These are phyloP conservation scores for Nannochloropsis salina DNA, from an alignment of 108 stramenopile species.

Conservation along the genomic window DNA sequence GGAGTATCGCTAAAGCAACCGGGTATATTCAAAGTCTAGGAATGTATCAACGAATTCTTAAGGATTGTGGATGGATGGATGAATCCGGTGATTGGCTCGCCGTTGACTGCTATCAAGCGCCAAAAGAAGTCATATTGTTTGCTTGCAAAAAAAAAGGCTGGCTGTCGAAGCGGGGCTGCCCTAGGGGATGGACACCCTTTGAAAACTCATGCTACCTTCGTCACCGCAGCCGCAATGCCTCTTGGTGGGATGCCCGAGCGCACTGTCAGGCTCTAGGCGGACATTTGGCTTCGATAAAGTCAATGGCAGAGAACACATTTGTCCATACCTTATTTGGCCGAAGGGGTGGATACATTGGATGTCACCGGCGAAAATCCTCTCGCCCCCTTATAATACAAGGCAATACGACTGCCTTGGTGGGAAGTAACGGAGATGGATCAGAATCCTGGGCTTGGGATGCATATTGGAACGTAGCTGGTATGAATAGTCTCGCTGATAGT, in stretches of 20 bases:
- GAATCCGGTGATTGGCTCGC: neutral
- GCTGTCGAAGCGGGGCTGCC: neutral
- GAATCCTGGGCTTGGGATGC: neutral
- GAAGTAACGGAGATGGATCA: no score
- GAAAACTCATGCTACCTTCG: neutral
- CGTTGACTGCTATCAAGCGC: slow-evolving; percentile 20
- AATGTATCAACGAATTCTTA: neutral
- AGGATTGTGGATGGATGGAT: slow-evolving; percentile 14
- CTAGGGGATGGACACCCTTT: neutral
- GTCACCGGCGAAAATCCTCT: neutral
- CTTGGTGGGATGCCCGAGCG: slow-evolving; percentile 6
- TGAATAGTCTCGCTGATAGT: neutral
- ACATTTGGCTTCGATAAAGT: neutral
- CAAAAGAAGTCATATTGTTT: neutral
- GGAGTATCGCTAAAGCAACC: neutral
- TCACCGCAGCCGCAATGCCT: neutral
- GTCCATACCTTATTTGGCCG: neutral
- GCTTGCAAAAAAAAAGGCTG: neutral
- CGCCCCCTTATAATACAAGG: no score
- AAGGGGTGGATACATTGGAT: slow-evolving; percentile 13
- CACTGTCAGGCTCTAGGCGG: neutral
- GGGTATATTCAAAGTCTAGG: neutral
- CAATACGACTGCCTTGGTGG: no score
- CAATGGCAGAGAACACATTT: neutral
- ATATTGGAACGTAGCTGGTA: neutral